phyloP scores from a whole-genome alignment of 306 rosid species.

The Carpinus viminea region DNA sequence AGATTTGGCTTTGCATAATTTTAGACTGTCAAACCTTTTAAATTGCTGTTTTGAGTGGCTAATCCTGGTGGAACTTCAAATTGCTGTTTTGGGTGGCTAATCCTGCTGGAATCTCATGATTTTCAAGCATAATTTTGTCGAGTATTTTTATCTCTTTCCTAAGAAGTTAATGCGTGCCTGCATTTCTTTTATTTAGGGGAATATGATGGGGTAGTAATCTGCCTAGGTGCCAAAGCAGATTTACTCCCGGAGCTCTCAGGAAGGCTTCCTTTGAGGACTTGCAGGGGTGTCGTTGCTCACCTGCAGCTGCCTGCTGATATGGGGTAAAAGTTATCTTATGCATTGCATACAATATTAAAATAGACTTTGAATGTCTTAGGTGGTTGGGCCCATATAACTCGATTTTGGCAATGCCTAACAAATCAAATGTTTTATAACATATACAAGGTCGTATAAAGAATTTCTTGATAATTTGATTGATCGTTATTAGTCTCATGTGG shows the following conservation, averaged over 20 bases:
- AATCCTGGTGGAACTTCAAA: neutral
- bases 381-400: neutral
- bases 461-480: neutral
- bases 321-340: constrained; percentile 39
- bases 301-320: constrained; percentile 57
- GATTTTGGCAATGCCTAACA: neutral
- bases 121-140: neutral
- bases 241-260: constrained; percentile 83
- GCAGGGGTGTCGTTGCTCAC: constrained; percentile 87
- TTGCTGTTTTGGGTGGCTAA: neutral
- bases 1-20: too few relatives aligned
- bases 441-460: neutral
- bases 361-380: neutral
- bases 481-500: neutral
- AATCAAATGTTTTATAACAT: neutral
- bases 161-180: neutral
- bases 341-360: constrained; percentile 10
- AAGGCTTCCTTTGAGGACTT: constrained; percentile 86
- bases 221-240: constrained; percentile 85
- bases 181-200: constrained; percentile 46
- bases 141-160: constrained; percentile 3
- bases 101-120: neutral
- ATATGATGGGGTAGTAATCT: constrained; percentile 74
- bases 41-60: constrained; percentile 1
- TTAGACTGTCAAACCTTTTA: neutral